A percentile compares a stretch with the other conserved stretches of the same genome.
These are phyloP conservation scores for Cyclotella atomus DNA, from an alignment of 108 stramenopile genomes.

Conservation along the genomic window DNA sequence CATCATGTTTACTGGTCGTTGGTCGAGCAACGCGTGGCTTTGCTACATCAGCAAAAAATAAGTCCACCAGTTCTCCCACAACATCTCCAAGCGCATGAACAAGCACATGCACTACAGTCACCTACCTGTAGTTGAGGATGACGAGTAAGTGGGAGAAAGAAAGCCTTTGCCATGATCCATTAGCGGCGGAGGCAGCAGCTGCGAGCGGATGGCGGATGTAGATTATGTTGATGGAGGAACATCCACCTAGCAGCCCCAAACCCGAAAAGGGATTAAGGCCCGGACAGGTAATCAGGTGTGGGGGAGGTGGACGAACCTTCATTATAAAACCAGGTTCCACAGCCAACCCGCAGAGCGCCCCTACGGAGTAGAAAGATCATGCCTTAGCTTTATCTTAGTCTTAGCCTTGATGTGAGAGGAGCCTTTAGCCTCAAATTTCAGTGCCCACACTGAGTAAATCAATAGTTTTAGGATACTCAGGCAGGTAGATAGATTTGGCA, in stretches of 20 bases:
- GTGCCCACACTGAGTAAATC: no score
- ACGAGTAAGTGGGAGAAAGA: background rate
- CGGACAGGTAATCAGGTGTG: background rate
- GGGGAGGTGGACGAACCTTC: background rate
- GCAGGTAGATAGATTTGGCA: no score
- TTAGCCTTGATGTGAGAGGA: background rate
- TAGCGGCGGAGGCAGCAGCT: background rate
- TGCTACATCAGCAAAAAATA: conserved; percentile 31
- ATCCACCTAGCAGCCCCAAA: background rate
- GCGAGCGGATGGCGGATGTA: background rate
- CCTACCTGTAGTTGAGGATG: background rate
- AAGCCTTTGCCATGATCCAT: background rate
- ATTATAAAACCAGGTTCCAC: background rate
- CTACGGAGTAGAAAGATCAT: background rate
- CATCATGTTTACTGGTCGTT: conserved; percentile 31
- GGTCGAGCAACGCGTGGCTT: conserved; percentile 29
- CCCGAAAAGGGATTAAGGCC: background rate
- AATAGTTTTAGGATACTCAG: no score
- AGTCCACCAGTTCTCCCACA: conserved; percentile 19
- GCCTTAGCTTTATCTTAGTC: background rate
- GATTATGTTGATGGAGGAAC: background rate
- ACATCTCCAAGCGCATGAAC: conserved; percentile 6
- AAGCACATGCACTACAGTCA: background rate
- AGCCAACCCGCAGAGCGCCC: background rate
- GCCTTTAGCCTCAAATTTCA: no score